A percentile compares a stretch with the other conserved stretches of the same genome.
phyloP scores from a whole-genome alignment of 495 filamentous ascomycete genomes.

The Neurospora sp. region DNA sequence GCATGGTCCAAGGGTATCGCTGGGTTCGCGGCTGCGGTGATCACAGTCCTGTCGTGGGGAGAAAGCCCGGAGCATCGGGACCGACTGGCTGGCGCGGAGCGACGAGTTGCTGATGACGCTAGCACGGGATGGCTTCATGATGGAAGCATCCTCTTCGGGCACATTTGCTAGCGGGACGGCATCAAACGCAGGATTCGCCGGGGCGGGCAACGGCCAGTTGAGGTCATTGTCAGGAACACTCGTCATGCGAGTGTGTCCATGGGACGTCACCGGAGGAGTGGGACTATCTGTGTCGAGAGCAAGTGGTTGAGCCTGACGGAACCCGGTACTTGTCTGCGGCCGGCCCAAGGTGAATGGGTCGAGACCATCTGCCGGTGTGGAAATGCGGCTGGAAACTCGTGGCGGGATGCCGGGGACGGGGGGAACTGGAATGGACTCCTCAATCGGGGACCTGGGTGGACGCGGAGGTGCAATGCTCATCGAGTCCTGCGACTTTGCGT shows the following conservation, averaged over 20 bases:
- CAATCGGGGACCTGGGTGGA: conserved; percentile 36
- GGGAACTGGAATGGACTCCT: conserved; percentile 18
- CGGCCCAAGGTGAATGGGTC: conserved; percentile 28
- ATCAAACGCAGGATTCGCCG: conserved; percentile 29
- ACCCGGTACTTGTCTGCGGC: conserved; percentile 28
- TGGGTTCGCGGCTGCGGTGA: conserved; percentile 23
- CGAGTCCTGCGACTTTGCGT: conserved; percentile 38
- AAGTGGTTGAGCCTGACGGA: conserved; percentile 31
- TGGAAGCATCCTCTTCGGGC: conserved; percentile 53
- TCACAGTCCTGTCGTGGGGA: conserved; percentile 17
- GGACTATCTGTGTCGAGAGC: conserved; percentile 13
- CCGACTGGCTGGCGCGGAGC: conserved; percentile 36
- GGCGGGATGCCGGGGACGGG: conserved; percentile 27
- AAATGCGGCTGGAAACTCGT: conserved; percentile 40
- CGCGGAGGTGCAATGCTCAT: conserved; percentile 36
- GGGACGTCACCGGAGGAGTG: conserved; percentile 20
- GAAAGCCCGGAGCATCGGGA: conserved; percentile 34
- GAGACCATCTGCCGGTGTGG: conserved; percentile 31
- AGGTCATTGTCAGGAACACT: conserved; percentile 37
- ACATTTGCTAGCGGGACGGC: conserved; percentile 51
- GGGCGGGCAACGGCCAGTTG: conserved; percentile 36
- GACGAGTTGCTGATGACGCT: conserved; percentile 36
- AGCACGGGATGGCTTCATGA: conserved; percentile 21
- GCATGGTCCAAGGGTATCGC: conserved; percentile 33
- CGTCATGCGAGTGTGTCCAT: conserved; percentile 26